Evolutionary conservation across 2,329 filamentous ascomycete genomes (phyloP).

Genomic region (Apiospora rasikravindrae): DNA sequence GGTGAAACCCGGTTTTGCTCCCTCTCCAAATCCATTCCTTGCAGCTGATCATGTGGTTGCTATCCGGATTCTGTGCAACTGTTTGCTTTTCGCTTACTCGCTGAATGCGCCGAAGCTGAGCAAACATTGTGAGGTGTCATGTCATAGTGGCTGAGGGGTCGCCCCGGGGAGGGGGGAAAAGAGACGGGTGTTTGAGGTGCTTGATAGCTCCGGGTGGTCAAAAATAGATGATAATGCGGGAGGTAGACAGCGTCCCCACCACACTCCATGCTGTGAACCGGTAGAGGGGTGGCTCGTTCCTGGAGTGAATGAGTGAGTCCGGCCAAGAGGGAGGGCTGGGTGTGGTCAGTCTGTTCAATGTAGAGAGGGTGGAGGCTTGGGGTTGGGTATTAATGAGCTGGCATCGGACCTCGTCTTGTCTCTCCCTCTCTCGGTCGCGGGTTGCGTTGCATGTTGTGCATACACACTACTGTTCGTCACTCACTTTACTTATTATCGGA

Average conservation of each 20-base stretch:
- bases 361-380: slow-evolving; percentile 2
- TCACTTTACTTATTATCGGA: slow-evolving; percentile 14
- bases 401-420: background rate
- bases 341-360: background rate
- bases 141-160: background rate
- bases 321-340: background rate
- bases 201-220: slow-evolving; percentile 10
- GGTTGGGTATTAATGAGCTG: slow-evolving; percentile 15
- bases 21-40: background rate
- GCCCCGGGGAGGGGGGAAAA: background rate
- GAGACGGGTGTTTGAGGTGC: slow-evolving; percentile 8
- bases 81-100: background rate
- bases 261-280: slow-evolving; percentile 14
- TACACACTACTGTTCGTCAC: background rate
- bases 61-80: slow-evolving; percentile 8
- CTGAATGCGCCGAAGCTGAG: background rate
- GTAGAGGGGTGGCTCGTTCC: background rate
- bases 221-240: slow-evolving; percentile 14
- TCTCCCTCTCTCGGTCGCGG: background rate
- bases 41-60: background rate
- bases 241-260: slow-evolving; percentile 5
- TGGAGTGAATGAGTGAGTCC: background rate
- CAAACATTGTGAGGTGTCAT: slow-evolving; percentile 6
- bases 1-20: background rate
- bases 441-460: background rate